These are phyloP conservation scores for Exophiala alcalophila DNA, from an alignment of 2,329 filamentous ascomycete species.

Conservation along the genomic window DNA sequence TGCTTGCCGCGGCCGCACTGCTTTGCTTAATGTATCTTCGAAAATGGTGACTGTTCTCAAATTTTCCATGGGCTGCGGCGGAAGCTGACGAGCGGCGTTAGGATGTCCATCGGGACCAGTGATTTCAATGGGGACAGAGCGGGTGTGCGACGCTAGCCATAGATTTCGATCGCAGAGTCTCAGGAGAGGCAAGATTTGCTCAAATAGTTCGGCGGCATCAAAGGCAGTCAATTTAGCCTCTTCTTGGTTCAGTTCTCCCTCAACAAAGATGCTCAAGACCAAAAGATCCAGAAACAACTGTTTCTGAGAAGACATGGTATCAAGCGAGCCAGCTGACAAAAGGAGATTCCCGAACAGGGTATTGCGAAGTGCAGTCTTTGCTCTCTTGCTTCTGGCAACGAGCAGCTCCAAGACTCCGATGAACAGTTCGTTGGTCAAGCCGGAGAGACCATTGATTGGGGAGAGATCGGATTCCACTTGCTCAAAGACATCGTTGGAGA, in stretches of 20 bases:
- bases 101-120: conserved; percentile 22
- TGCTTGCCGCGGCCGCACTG: conserved; percentile 43
- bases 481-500: conserved; percentile 77
- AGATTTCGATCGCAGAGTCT: conserved; percentile 67
- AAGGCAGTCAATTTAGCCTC: conserved; percentile 63
- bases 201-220: conserved; percentile 57
- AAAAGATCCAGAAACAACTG: conserved; percentile 77
- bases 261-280: conserved; percentile 79
- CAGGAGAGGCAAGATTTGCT: conserved; percentile 65
- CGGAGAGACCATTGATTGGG: conserved; percentile 55
- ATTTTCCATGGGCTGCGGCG: conserved; percentile 28
- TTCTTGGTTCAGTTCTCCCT: conserved; percentile 73
- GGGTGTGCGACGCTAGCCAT: conserved; percentile 55
- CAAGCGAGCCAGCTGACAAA: conserved; percentile 74
- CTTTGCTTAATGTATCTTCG: conserved; percentile 44
- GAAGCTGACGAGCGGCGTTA: conserved; percentile 33
- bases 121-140: conserved; percentile 35
- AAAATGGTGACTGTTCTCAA: conserved; percentile 39
- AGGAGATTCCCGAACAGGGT: conserved; percentile 23
- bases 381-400: conserved; percentile 29
- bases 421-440: conserved; percentile 51
- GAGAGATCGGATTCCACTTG: conserved; percentile 68
- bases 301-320: conserved; percentile 70
- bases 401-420: conserved; percentile 51
- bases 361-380: conserved; percentile 32